Base-by-base conservation (phyloP, 2,329 filamentous ascomycete species). In the Beauveria sp. region DNA sequence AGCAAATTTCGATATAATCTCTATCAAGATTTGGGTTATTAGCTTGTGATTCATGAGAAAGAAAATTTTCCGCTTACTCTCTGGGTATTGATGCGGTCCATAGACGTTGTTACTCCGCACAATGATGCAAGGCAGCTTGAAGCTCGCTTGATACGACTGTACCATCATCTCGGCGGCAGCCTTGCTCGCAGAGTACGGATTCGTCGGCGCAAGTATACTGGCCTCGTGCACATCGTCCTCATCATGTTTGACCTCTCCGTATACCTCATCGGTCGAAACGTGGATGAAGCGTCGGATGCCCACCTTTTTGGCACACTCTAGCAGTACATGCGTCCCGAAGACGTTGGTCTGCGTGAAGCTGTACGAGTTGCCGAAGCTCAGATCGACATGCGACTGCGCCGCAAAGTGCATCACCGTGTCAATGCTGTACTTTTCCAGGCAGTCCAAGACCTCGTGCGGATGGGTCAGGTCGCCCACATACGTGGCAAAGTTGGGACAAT, bases 31-130 rank as follows among this genome's bases (percentile, higher is more conserved):
- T 49, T 65, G 56, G 69, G 62, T 52, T 3, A 46, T 34, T 24
- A 47, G 51, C 5, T 38, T 38, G 12, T 38, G 12, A 38, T 1
- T 5, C 34, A 14, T 14, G 12, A 38, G 12, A 14, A 34, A 34
- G 5, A 18, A 40, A 9, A 6, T 34, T 26, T 9, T 12, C 22
- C 14, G 69, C 87, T 74, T 75, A 92, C 89, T 92, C 76, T 93
- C 89, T 0, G 89, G 89, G 71, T 88, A 92, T 71, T 93, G 90
- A 70, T 93, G 89, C 24, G 90, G 90, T 0, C 90, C 90, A 69
- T 93, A 95, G 34, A 93, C 89, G 68, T 95, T 93, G 77, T 93
- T 93, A 71, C 88, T 88, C 55, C 90, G 82, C 30, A 93, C 87
- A 67, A 93, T 90, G 65, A 93, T 90, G 57, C 86, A 84, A 1